A percentile compares a stretch with the other conserved stretches of the same genome.
phyloP scores from a whole-genome alignment of 1,139 yeast genomes.

The Diutina rugosa region DNA sequence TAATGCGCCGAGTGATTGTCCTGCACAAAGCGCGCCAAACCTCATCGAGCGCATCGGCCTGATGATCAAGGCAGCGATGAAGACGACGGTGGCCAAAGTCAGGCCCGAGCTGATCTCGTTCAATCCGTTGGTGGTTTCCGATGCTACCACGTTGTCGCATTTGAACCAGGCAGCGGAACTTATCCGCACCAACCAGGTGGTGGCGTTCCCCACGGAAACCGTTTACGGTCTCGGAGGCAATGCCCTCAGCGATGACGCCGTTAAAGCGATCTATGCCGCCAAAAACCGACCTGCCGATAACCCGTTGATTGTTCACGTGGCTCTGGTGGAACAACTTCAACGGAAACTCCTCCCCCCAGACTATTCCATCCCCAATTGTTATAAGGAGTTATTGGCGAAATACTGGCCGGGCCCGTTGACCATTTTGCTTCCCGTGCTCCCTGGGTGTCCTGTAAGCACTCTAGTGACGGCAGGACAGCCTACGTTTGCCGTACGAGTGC shows the following conservation, averaged over 20 bases:
- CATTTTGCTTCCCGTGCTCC: slow-evolving; percentile 58
- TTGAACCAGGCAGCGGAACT: neutral
- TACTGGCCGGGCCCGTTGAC: slow-evolving; percentile 98
- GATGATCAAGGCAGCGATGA: neutral
- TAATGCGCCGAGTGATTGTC: neutral
- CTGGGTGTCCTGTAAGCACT: slow-evolving; percentile 43
- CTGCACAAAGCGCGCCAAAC: neutral
- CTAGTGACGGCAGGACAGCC: slow-evolving; percentile 77
- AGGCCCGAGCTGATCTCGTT: neutral
- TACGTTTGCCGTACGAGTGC: slow-evolving; percentile 87
- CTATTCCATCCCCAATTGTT: slow-evolving; percentile 50
- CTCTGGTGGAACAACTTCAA: slow-evolving; percentile 62
- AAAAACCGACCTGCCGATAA: slow-evolving; percentile 93
- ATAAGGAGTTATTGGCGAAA: slow-evolving; percentile 43
- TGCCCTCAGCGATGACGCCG: slow-evolving; percentile 63
- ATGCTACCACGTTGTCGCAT: neutral
- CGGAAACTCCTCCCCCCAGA: slow-evolving; percentile 35
- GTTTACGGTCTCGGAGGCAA: slow-evolving; percentile 94
- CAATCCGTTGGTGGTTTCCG: neutral
- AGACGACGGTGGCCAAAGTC: neutral
- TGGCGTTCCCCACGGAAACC: slow-evolving; percentile 95
- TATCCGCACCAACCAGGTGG: slow-evolving; percentile 28
- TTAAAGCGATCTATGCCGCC: slow-evolving; percentile 64
- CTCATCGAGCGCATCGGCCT: neutral
- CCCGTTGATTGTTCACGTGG: slow-evolving; percentile 82